Evolutionary conservation across 2,329 filamentous ascomycete genomes (phyloP).

Genomic region (Pseudogymnoascus sp.): DNA sequence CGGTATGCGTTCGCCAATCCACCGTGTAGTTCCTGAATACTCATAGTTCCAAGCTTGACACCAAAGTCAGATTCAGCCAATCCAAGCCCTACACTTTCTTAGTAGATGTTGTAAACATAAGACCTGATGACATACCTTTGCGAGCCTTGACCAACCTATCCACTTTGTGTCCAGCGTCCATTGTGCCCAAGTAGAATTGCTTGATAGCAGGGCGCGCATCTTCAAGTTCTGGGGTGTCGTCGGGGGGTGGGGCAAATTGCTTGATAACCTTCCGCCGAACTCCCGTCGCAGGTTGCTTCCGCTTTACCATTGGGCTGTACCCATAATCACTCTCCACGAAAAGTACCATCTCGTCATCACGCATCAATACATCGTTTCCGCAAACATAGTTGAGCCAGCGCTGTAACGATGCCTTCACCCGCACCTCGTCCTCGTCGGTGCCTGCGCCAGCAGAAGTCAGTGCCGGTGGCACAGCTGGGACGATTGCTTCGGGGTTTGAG

Average conservation of each 20-base stretch:
- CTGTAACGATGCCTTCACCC: conserved; percentile 84
- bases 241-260: conserved; percentile 93
- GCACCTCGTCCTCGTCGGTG: conserved; percentile 87
- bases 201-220: conserved; percentile 87
- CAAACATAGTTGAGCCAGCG: conserved; percentile 94
- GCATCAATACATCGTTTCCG: conserved; percentile 82
- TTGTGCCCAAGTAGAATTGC: conserved; percentile 86
- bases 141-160: conserved; percentile 88
- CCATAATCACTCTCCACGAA: conserved; percentile 99
- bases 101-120: conserved; percentile 23
- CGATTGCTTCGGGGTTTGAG: conserved; percentile 91
- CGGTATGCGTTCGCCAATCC: conserved; percentile 86
- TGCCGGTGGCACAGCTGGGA: conserved; percentile 91
- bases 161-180: conserved; percentile 96
- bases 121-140: conserved; percentile 54
- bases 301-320: conserved; percentile 89
- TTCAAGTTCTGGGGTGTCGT: conserved; percentile 91
- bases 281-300: conserved; percentile 94
- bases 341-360: conserved; percentile 92
- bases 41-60: conserved; percentile 77
- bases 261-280: conserved; percentile 93
- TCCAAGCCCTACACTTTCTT: conserved; percentile 61
- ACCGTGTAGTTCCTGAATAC: conserved; percentile 81
- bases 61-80: conserved; percentile 90
- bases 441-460: conserved; percentile 88